A percentile compares a stretch with the other conserved stretches of the same genome.
Evolutionary conservation across 352 stramenopile genomes (phyloP).

Genomic region (Nothophytophthora sp.): DNA sequence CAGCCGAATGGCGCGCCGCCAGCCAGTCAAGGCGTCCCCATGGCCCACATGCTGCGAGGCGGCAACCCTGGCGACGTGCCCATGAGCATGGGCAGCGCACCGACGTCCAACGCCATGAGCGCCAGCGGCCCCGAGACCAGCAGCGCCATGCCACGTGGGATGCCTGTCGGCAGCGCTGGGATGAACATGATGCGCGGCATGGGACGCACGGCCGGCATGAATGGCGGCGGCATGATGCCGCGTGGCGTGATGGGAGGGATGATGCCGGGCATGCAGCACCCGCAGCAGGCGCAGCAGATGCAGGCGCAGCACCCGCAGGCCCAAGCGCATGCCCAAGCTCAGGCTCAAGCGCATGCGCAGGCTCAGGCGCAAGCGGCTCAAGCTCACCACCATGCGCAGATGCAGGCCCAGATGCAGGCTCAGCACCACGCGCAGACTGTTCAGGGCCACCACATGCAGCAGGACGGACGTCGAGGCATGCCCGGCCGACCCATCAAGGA

Average conservation of each 20-base stretch:
- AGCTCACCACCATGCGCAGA: conserved; percentile 61
- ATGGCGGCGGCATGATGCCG: conserved; percentile 63
- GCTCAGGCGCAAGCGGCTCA: conserved; percentile 64
- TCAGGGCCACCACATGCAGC: conserved; percentile 50
- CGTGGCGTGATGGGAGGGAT: conserved; percentile 67
- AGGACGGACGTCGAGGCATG: conserved; percentile 60
- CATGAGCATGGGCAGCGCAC: conserved; percentile 52
- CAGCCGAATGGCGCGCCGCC: conserved; percentile 30
- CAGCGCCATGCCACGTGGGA: conserved; percentile 44
- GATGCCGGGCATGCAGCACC: conserved; percentile 70
- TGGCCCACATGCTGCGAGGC: conserved; percentile 55
- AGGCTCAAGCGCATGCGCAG: conserved; percentile 60
- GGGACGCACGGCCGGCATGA: conserved; percentile 53
- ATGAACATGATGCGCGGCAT: conserved; percentile 79
- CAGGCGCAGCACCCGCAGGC: conserved; percentile 56
- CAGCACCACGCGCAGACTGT: conserved; percentile 66
- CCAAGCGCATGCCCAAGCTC: conserved; percentile 57
- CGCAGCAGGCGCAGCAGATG: conserved; percentile 53
- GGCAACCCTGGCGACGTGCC: conserved; percentile 38
- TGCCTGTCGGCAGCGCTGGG: conserved; percentile 42
- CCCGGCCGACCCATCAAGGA: conserved; percentile 69
- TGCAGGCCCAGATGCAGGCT: conserved; percentile 55
- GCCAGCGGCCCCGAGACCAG: conserved; percentile 44
- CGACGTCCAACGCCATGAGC: conserved; percentile 37
- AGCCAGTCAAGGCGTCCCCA: conserved; percentile 39